Conservation (phyloP, 495 filamentous ascomycete species). For the Lentithecium fluviatile region DNA sequence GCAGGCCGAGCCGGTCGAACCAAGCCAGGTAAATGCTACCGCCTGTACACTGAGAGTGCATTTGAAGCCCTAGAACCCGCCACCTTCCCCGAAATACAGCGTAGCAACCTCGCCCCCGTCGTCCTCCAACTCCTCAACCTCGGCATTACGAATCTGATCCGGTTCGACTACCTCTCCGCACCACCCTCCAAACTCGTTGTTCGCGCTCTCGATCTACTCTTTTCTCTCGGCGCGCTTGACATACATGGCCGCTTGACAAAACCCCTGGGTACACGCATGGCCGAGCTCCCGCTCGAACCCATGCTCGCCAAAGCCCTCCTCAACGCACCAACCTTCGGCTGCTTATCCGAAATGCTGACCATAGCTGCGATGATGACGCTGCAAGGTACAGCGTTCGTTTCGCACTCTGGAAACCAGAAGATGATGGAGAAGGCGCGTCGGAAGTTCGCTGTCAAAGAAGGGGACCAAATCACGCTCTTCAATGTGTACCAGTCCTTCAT, state of each 20-base stretch:
- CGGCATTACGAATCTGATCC: conserved; percentile 91
- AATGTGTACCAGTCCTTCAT: conserved; percentile 93
- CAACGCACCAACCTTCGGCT: conserved; percentile 70
- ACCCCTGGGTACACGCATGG: conserved; percentile 86
- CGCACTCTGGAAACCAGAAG: conserved; percentile 74
- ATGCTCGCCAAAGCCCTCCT: conserved; percentile 95
- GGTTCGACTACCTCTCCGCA: conserved; percentile 85
- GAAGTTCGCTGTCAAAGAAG: conserved; percentile 90
- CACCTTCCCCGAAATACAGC: conserved; percentile 86
- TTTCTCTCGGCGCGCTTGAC: conserved; percentile 84
- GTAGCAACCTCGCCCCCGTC: conserved; percentile 86
- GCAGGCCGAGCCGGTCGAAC: conserved; percentile 90
- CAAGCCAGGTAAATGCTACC: conserved; percentile 90
- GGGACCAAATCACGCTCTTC: conserved; percentile 89
- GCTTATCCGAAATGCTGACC: conserved; percentile 79
- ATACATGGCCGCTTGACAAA: conserved; percentile 88
- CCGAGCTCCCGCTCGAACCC: conserved; percentile 89
- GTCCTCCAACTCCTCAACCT: conserved; percentile 94
- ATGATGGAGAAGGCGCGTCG: conserved; percentile 67
- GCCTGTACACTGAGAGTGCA: conserved; percentile 79
- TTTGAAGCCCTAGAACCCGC: conserved; percentile 69
- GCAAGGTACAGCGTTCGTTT: conserved; percentile 76
- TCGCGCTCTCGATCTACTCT: conserved; percentile 85
- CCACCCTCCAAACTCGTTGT: conserved; percentile 86
- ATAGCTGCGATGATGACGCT: conserved; percentile 95